A percentile compares a stretch with the other conserved stretches of the same genome.
phyloP scores from a whole-genome alignment of 164 flowering plant species.

The Stephania yunnanensis region DNA sequence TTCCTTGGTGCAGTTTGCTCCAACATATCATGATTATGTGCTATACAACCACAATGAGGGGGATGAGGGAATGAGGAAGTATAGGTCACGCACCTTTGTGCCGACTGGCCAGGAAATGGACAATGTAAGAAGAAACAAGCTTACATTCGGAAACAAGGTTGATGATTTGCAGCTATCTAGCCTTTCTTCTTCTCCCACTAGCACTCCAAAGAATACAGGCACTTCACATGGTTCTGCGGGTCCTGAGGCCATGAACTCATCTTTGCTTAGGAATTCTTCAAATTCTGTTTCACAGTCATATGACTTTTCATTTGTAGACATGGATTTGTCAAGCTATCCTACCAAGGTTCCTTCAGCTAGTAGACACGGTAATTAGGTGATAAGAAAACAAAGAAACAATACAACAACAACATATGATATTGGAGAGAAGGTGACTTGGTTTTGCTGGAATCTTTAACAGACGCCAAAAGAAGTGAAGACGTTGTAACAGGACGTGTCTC shows the following conservation, averaged over 20 bases:
- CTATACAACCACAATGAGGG: slow-evolving; percentile 86
- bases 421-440: not conserved
- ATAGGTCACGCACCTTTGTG: slow-evolving; percentile 95
- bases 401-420: not conserved
- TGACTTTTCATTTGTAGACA: slow-evolving; percentile 65
- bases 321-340: slow-evolving; percentile 61
- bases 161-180: slow-evolving; percentile 66
- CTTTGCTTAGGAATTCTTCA: slow-evolving; percentile 58
- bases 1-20: slow-evolving; percentile 71
- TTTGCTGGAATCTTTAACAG: not conserved
- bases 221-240: slow-evolving; percentile 20
- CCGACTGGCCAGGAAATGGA: slow-evolving; percentile 99
- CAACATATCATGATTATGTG: slow-evolving; percentile 95
- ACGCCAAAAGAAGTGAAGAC: not conserved
- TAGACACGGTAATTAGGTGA: slow-evolving; percentile 29
- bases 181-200: slow-evolving; percentile 52
- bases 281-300: slow-evolving; percentile 39
- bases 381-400: not conserved
- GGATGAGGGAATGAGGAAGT: slow-evolving; percentile 76
- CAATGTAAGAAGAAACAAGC: slow-evolving; percentile 65
- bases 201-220: slow-evolving; percentile 40
- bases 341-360: slow-evolving; percentile 53
- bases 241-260: slow-evolving; percentile 54
- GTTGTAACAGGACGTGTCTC: not conserved
- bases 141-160: slow-evolving; percentile 54